Base-by-base conservation (phyloP, 495 filamentous ascomycete genomes). In the Talaromyces nanjingensis region DNA sequence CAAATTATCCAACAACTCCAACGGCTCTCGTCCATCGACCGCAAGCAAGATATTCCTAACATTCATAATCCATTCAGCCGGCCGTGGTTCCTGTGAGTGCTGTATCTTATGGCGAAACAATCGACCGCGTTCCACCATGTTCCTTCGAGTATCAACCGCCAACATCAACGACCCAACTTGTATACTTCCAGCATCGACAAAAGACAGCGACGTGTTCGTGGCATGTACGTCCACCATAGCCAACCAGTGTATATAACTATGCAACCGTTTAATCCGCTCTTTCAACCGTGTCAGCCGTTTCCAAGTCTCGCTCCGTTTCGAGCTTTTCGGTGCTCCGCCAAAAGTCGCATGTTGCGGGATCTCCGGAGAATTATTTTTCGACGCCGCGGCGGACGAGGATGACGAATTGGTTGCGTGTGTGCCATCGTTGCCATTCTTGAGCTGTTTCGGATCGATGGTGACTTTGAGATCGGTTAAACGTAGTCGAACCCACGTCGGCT, bases 401-500 rank as follows among this genome's bases (percentile, higher is more conserved):
- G 71, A 66, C 9, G 62, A 67, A 27, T 71, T 70, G 24, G 68
- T 37, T 60, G 72, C 61, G 45, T 64, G 52, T 47, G 65, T 39
- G 65, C 68, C 69, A 72, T 65, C 71, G 72, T 73, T 87, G 73
- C 71, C 69, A 67, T 74, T 73, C 11, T 68, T 71, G 53, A 93
- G 72, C 34, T 81, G 79, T 57, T 84, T 81, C 57, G 91, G 75
- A 73, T 98, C 91, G 25, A 97, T 71, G 0, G 90, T 92, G n/a
- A 98, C 80, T 53, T 84, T 89, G 39, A 97, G 75, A 65, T 96
- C 93, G 63, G 86, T 88, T 58, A 98, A 76, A 24, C 92, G 89
- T 39, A 99, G 80, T 69, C 91, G 97, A 65, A 97, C 76, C 94
- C 94, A 99, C 74, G 96, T 97, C 57, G 94, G 93, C 72, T 97